Evolutionary conservation across 305 asterid species (phyloP), one percentile per base, ranked within the genome.

Genomic region (Vinca major): DNA sequence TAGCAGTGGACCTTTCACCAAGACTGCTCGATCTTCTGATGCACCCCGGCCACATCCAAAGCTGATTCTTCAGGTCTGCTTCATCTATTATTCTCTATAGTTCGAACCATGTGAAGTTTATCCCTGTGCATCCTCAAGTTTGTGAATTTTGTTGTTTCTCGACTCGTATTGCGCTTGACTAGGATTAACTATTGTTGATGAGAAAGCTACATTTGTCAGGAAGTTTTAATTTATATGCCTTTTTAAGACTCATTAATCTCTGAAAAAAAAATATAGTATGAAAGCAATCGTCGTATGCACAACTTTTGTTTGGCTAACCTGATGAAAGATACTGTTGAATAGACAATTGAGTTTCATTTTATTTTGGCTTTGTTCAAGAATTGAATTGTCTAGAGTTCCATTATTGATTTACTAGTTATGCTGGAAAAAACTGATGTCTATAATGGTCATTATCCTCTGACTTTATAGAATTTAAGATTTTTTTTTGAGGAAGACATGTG

Each of bases 41-140:
- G 81, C 73, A 71, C 64, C 86, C 45, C 83, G 77, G 52, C 76
- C 80, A 47, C 81, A 79, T 21, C 91, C 74, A 78, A 86, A 76
- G 80, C 60, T 79, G 54, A 71, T 66, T 72, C 76, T 67, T 68
- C 89, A 86, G 95, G 96, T 90, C 79, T 73, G 55, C 68, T 19
- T 56, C 20, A 4, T 37, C 33, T 60, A 67, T 40, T 50, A 11
- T 71, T 26, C 33, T 77, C 20, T 75, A 33, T 16, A 20, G 47
- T 60, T 60, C 8, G 6, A 13, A 33, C 21, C 20, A 13, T 60
- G 65, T 50, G 54, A 50, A 50, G 11, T 45, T 45, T 45, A 50
- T 50, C 54, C 19, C 54, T 2, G 20, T 2, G 20, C 0, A 50
- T 4, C 7, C 57, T 12, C 16, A 7, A 20, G 43, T 44, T 26